A percentile compares a stretch with the other conserved stretches of the same genome.
Evolutionary conservation across 78 protist species (phyloP).

Genomic region (Trichosphaerium sp.): DNA sequence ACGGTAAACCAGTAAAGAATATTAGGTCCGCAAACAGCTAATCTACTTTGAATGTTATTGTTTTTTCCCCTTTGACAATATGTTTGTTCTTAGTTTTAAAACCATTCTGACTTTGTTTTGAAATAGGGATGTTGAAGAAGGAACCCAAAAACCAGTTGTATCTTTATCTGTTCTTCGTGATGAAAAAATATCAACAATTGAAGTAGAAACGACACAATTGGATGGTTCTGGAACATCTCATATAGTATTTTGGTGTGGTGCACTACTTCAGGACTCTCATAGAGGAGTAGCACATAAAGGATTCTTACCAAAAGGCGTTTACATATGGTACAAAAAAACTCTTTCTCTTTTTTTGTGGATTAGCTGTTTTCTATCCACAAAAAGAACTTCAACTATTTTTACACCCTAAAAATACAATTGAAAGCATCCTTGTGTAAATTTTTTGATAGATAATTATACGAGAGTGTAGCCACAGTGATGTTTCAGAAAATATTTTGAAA

Average conservation of each 20-base stretch:
- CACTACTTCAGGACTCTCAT: conserved; percentile 9
- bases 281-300: background rate
- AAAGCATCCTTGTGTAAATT: too few relatives aligned
- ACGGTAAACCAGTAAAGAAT: background rate
- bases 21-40: background rate
- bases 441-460: too few relatives aligned
- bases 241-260: conserved; percentile 3
- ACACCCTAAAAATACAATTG: too few relatives aligned
- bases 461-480: too few relatives aligned
- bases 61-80: too few relatives aligned
- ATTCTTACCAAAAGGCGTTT: background rate
- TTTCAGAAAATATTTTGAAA: too few relatives aligned
- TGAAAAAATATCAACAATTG: background rate
- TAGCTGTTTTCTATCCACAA: too few relatives aligned
- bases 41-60: too few relatives aligned
- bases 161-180: background rate
- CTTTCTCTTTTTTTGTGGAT: too few relatives aligned
- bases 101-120: background rate
- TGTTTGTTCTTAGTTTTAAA: background rate
- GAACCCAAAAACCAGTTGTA: background rate
- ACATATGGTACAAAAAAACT: too few relatives aligned
- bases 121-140: background rate
- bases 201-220: background rate
- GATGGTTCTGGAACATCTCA: background rate
- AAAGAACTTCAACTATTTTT: too few relatives aligned